Evolutionary conservation across 495 filamentous ascomycete species (phyloP).

Genomic region (Tuber microsphaerosporum): DNA sequence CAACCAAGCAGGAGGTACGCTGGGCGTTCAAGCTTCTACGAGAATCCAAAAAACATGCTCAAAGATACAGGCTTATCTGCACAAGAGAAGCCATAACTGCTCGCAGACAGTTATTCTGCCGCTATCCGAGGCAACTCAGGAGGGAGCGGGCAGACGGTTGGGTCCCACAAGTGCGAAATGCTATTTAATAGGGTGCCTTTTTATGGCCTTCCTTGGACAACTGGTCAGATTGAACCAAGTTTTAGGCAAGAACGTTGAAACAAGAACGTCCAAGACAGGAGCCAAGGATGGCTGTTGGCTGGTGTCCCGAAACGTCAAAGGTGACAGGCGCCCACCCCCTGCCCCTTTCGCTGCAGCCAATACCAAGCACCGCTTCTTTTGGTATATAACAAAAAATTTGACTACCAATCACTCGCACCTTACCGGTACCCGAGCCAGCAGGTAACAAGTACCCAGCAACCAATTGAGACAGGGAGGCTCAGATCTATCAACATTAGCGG

Average conservation of each 20-base stretch:
- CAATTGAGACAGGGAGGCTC: neutral
- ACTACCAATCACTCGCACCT: neutral
- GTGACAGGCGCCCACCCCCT: neutral
- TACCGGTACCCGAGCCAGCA: neutral
- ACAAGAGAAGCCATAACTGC: neutral
- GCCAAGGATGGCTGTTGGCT: neutral
- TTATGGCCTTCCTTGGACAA: neutral
- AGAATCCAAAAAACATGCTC: neutral
- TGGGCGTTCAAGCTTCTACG: neutral
- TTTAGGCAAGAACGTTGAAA: neutral
- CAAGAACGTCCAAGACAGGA: neutral
- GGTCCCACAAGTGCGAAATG: neutral
- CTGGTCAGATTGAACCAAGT: neutral
- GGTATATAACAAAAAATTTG: neutral
- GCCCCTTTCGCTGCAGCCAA: neutral
- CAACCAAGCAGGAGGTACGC: neutral
- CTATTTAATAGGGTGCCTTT: neutral
- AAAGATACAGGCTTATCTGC: neutral
- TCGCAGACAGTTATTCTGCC: neutral
- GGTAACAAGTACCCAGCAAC: neutral
- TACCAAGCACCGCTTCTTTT: neutral
- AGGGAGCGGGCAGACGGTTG: neutral
- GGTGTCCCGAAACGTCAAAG: slow-evolving; percentile 1
- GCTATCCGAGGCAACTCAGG: neutral
- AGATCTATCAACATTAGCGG: neutral